phyloP scores from a whole-genome alignment of 192 early-diverging fungal genomes.

The Entomortierella lignicola region DNA sequence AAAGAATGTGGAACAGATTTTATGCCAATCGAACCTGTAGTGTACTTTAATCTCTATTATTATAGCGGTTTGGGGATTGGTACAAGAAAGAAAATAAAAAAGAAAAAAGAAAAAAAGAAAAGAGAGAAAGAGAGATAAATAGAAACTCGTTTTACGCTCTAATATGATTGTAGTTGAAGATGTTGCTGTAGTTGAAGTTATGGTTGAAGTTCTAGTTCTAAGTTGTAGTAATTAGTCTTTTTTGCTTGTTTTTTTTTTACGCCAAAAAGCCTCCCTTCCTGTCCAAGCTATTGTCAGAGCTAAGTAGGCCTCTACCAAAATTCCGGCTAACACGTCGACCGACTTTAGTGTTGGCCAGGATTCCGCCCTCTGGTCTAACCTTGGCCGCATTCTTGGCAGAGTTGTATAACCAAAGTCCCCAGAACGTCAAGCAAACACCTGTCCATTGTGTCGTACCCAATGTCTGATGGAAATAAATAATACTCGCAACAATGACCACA shows the following conservation, averaged over 20 bases:
- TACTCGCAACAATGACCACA: slow-evolving; percentile 85
- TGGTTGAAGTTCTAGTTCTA: no score
- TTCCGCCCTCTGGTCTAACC: slow-evolving; percentile 24
- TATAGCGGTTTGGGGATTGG: no score
- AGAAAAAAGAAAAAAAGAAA: neutral
- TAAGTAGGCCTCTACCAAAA: slow-evolving; percentile 33
- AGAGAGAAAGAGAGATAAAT: neutral
- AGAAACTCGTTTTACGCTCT: neutral
- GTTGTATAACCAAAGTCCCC: slow-evolving; percentile 88
- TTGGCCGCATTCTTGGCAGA: slow-evolving; percentile 72
- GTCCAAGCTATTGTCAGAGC: neutral
- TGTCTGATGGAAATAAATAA: slow-evolving; percentile 85
- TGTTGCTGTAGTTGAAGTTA: no score
- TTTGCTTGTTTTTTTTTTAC: slow-evolving; percentile 4
- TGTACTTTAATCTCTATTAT: no score
- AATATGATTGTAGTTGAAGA: no score
- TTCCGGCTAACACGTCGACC: slow-evolving; percentile 35
- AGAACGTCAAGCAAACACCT: slow-evolving; percentile 85
- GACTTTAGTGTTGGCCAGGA: slow-evolving; percentile 31
- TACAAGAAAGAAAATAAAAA: no score
- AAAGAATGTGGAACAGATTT: no score
- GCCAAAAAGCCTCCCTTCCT: slow-evolving; percentile 46
- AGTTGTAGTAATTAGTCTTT: slow-evolving; percentile 3
- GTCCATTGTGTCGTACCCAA: slow-evolving; percentile 73
- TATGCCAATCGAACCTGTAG: no score